Evolutionary conservation across 352 stramenopile species (phyloP).

Genomic region (Globisporangium camurandrum): DNA sequence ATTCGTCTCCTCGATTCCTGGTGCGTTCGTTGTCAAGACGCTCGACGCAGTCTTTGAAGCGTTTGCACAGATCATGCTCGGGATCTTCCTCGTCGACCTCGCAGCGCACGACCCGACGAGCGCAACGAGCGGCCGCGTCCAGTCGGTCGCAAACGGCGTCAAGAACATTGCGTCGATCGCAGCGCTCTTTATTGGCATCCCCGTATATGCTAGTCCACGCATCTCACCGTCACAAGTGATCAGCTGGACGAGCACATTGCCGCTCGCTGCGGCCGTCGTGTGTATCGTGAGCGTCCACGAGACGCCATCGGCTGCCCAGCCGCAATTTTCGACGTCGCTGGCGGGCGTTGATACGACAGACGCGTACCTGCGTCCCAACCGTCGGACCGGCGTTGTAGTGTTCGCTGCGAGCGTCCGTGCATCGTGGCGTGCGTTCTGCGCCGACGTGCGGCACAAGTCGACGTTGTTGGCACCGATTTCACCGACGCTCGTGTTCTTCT

Average conservation of each 20-base stretch:
- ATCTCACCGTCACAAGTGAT: constrained; percentile 48
- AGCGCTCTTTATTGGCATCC: constrained; percentile 54
- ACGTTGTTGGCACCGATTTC: constrained; percentile 44
- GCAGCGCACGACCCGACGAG: constrained; percentile 46
- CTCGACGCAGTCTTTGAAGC: constrained; percentile 64
- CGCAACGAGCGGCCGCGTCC: constrained; percentile 43
- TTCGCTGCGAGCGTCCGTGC: constrained; percentile 12
- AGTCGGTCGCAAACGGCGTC: constrained; percentile 60
- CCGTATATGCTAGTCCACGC: constrained; percentile 50
- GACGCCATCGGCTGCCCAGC: constrained; percentile 4
- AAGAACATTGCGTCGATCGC: constrained; percentile 64
- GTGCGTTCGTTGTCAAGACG: constrained; percentile 60
- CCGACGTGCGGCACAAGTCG: constrained; percentile 33
- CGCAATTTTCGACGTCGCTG: neutral
- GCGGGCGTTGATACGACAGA: too few species aligned
- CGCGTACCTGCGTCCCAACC: too few species aligned
- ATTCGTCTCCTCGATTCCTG: constrained; percentile 45
- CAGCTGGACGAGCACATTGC: constrained; percentile 50
- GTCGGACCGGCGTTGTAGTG: constrained; percentile 4
- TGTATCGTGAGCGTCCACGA: constrained; percentile 50
- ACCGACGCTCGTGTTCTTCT: constrained; percentile 78
- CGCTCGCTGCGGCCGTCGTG: constrained; percentile 36
- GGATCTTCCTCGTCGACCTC: constrained; percentile 65
- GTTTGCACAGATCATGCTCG: constrained; percentile 79
- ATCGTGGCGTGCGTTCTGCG: constrained; percentile 42